phyloP scores from a whole-genome alignment of 1,284 basidiomycete species.

The Apiotrichum mycotoxinovorans region DNA sequence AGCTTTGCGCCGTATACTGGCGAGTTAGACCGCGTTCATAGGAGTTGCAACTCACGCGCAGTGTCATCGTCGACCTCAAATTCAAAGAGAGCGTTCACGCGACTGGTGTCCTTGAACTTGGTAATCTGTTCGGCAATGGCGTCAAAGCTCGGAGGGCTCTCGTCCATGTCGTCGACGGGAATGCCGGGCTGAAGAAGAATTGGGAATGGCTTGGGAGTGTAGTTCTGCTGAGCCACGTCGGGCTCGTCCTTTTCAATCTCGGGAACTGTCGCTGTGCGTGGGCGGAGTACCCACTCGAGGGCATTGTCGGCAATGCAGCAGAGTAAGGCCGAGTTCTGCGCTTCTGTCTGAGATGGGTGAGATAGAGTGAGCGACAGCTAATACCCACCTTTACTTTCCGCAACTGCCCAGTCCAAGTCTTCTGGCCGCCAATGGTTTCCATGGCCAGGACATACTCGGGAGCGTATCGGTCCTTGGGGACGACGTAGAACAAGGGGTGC shows the following conservation, averaged over 20 bases:
- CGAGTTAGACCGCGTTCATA: background rate
- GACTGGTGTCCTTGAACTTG: background rate
- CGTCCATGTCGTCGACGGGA: background rate
- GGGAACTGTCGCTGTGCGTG: slow-evolving; percentile 7
- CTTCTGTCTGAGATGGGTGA: slow-evolving; percentile 24
- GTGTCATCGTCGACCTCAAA: background rate
- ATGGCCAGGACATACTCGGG: slow-evolving; percentile 26
- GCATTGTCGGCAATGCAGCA: slow-evolving; percentile 27
- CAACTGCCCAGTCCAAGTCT: slow-evolving; percentile 26
- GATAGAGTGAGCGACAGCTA: slow-evolving; percentile 3
- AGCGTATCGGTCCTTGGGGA: slow-evolving; percentile 25
- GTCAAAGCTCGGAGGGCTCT: background rate
- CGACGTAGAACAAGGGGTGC: slow-evolving; percentile 13
- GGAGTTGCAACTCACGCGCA: background rate
- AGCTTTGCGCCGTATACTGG: slow-evolving; percentile 20
- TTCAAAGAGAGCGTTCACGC: background rate
- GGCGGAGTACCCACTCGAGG: slow-evolving; percentile 29
- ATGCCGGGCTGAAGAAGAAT: background rate
- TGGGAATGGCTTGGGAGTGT: background rate
- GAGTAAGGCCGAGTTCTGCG: slow-evolving; percentile 29
- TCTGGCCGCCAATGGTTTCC: slow-evolving; percentile 26
- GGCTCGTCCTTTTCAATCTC: background rate
- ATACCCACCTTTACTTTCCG: slow-evolving; percentile 30
- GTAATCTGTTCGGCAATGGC: background rate
- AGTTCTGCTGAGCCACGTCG: background rate